These are phyloP conservation scores for Annulohypoxylon stygium DNA, from an alignment of 495 filamentous ascomycete genomes.

Conservation along the genomic window DNA sequence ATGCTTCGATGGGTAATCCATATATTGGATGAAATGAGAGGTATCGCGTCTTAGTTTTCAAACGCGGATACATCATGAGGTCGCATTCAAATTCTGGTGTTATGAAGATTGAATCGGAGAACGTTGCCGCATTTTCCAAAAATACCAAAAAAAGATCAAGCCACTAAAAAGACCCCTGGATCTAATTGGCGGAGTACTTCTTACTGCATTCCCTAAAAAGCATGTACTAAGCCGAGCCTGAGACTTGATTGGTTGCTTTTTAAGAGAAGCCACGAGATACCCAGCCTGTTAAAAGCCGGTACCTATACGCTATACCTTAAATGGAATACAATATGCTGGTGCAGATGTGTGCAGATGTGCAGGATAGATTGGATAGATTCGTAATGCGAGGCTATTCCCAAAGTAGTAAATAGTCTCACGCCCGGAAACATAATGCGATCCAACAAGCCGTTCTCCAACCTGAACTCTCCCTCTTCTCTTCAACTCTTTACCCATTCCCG, in stretches of 20 bases:
- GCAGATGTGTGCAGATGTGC: not conserved
- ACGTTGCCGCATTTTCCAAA: not conserved
- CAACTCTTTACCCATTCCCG: conserved; percentile 11
- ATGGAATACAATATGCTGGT: conserved; percentile 30
- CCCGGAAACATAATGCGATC: conserved; percentile 18
- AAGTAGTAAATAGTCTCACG: conserved; percentile 6
- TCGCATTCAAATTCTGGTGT: not conserved
- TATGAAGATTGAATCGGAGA: not conserved
- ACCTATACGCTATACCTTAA: conserved; percentile 30
- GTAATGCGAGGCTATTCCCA: conserved; percentile 9
- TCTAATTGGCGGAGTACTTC: not conserved
- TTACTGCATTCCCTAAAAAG: not conserved
- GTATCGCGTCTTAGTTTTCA: not conserved
- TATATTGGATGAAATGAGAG: not conserved
- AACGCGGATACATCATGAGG: not conserved
- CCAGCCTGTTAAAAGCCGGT: not conserved
- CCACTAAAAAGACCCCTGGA: not conserved
- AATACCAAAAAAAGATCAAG: not conserved
- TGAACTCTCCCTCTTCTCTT: conserved; percentile 2
- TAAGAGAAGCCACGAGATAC: not conserved
- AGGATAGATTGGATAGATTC: not conserved
- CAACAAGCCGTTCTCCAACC: not conserved
- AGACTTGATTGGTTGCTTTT: not conserved
- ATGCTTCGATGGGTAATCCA: conserved; percentile 5
- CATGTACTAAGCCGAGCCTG: not conserved